A percentile compares a stretch with the other conserved stretches of the same genome.
These are phyloP conservation scores for Leccinum subrobustum DNA, from an alignment of 1,284 basidiomycete species.

Conservation along the genomic window DNA sequence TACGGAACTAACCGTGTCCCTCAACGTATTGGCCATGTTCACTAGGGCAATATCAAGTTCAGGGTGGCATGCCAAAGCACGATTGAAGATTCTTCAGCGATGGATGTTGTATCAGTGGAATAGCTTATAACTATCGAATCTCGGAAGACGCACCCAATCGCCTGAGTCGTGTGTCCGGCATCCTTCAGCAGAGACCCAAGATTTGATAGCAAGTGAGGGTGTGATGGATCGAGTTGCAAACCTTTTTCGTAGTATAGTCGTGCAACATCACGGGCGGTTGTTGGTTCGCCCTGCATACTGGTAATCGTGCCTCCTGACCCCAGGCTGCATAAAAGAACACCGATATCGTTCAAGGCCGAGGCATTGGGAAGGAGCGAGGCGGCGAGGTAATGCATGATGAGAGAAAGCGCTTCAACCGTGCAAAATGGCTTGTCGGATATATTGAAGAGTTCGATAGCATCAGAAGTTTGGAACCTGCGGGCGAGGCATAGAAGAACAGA, in stretches of 20 bases:
- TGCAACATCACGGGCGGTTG: conserved; percentile 43
- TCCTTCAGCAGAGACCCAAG: conserved; percentile 62
- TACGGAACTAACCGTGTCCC: conserved; percentile 41
- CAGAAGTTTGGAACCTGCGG: conserved; percentile 46
- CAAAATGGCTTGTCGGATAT: conserved; percentile 39
- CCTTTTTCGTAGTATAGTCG: conserved; percentile 55
- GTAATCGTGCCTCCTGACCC: conserved; percentile 31
- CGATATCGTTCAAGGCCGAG: conserved; percentile 60
- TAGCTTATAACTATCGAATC: neutral
- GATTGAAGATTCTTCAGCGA: conserved; percentile 19
- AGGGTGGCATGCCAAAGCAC: conserved; percentile 53
- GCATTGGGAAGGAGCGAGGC: conserved; percentile 52
- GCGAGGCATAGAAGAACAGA: conserved; percentile 56
- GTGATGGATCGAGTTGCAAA: conserved; percentile 49
- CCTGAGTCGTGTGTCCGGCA: conserved; percentile 49
- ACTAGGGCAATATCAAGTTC: conserved; percentile 61
- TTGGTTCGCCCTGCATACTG: conserved; percentile 13
- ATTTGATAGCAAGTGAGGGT: conserved; percentile 63
- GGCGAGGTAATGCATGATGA: conserved; percentile 59
- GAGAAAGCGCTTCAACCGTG: conserved; percentile 44
- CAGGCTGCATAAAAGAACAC: conserved; percentile 54
- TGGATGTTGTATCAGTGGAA: conserved; percentile 8
- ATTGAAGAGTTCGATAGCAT: conserved; percentile 26
- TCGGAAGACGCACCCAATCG: conserved; percentile 43
- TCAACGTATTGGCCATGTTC: conserved; percentile 61